Percentiles rank a stretch among this genome's conserved stretches.
Conservation (phyloP, 441 rosid genomes). For the Erysimum pusillum region DNA sequence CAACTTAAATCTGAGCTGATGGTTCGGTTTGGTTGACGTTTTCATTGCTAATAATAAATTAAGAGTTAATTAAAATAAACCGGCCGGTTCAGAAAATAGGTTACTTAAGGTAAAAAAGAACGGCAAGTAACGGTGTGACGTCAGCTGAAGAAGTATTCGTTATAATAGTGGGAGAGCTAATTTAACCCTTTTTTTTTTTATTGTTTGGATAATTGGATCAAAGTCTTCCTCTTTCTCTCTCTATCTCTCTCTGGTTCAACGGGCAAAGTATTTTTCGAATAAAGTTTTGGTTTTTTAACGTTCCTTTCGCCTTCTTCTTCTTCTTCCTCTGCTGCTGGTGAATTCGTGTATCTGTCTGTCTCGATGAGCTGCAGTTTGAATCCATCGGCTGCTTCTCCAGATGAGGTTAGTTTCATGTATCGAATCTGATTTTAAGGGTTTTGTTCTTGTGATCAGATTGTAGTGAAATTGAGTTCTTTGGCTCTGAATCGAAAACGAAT, state of each 20-base stretch:
- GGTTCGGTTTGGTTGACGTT: slow-evolving; percentile 5
- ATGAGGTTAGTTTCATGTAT: slow-evolving; percentile 53
- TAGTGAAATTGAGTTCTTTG: slow-evolving; percentile 41
- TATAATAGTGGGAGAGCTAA: slow-evolving; percentile 45
- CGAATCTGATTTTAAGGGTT: slow-evolving; percentile 37
- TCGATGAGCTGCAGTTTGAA: slow-evolving; percentile 63
- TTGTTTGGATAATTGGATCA: slow-evolving; percentile 33
- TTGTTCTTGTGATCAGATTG: slow-evolving; percentile 44
- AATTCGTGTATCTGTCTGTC: slow-evolving; percentile 20
- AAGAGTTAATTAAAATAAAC: slow-evolving; percentile 4
- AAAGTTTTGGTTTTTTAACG: slow-evolving; percentile 48
- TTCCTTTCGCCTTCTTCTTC: slow-evolving; percentile 39
- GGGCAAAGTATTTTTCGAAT: slow-evolving; percentile 84
- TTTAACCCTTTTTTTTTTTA: slow-evolving; percentile 25
- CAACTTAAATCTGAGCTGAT: background rate
- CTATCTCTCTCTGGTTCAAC: slow-evolving; percentile 69
- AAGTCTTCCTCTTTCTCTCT: slow-evolving; percentile 43
- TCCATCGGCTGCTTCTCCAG: slow-evolving; percentile 64
- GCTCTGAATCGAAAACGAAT: slow-evolving; percentile 19
- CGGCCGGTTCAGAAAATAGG: slow-evolving; percentile 36
- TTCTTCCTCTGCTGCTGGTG: slow-evolving; percentile 28
- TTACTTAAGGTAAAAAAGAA: slow-evolving; percentile 42
- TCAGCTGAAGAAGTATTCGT: slow-evolving; percentile 79
- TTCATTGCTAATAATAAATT: slow-evolving; percentile 5
- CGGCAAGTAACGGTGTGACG: slow-evolving; percentile 81